Evolutionary conservation across 768 basidiomycete genomes (phyloP).

Genomic region (Coprinopsis strossmayeri): DNA sequence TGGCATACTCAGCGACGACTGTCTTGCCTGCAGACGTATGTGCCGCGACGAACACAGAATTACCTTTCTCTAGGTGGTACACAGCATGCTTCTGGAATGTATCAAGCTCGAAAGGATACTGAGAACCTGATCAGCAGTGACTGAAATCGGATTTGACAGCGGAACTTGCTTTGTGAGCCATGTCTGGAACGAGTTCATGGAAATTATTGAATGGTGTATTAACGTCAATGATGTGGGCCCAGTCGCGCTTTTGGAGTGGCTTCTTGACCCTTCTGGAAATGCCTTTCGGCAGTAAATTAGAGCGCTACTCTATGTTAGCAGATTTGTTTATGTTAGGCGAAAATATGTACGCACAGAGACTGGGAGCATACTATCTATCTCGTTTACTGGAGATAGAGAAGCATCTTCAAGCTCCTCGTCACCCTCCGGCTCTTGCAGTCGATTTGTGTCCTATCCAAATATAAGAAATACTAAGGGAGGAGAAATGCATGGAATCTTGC

Average conservation of each 20-base stretch:
- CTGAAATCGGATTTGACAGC: not conserved
- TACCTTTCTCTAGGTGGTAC: conserved; percentile 94
- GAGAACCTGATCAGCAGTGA: not conserved
- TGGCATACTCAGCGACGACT: conserved; percentile 98
- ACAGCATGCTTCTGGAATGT: conserved; percentile 99
- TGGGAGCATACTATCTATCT: conserved; percentile 79
- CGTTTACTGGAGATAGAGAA: conserved; percentile 21
- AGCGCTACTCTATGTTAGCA: conserved; percentile 31
- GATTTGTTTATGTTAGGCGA: not conserved
- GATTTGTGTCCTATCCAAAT: conserved; percentile 7
- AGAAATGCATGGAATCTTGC: not conserved
- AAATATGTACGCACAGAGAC: conserved; percentile 31
- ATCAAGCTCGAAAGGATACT: conserved; percentile 98
- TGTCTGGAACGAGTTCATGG: conserved; percentile 87
- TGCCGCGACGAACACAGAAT: conserved; percentile 98
- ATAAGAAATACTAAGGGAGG: not conserved
- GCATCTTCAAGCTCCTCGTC: conserved; percentile 8
- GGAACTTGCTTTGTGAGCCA: conserved; percentile 79
- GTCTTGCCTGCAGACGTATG: conserved; percentile 99
- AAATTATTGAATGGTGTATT: conserved; percentile 88
- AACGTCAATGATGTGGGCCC: conserved; percentile 97
- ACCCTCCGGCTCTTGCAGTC: conserved; percentile 12
- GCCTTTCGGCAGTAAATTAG: conserved; percentile 50
- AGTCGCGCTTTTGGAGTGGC: conserved; percentile 74
- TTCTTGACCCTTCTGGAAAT: conserved; percentile 34